A percentile compares a stretch with the other conserved stretches of the same genome.
Conservation (phyloP, 1,284 basidiomycete genomes). For the Ustilago esculenta region DNA sequence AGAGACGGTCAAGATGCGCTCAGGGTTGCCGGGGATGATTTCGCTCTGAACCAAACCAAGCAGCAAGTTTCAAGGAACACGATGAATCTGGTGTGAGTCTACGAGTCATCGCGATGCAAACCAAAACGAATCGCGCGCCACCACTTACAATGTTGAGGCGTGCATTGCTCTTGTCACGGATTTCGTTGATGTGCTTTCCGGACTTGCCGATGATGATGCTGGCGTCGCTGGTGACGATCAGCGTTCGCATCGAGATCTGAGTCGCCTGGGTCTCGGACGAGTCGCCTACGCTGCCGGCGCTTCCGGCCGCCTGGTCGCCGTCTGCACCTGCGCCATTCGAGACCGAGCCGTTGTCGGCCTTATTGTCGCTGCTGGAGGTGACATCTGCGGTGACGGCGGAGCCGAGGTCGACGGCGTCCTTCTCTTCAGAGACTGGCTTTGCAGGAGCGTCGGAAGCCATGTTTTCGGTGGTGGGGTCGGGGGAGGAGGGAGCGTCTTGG, state of each 20-base stretch:
- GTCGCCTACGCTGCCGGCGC: slow-evolving; percentile 39
- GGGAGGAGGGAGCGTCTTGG: slow-evolving; percentile 9
- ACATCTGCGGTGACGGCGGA: slow-evolving; percentile 32
- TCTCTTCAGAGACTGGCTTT: slow-evolving; percentile 39
- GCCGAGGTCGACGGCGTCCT: slow-evolving; percentile 54
- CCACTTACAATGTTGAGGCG: slow-evolving; percentile 69
- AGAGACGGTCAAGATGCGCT: slow-evolving; percentile 95
- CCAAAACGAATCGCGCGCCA: too few species aligned
- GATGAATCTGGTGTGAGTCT: background rate
- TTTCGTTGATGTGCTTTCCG: slow-evolving; percentile 97
- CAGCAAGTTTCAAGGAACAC: background rate
- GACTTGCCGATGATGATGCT: slow-evolving; percentile 98
- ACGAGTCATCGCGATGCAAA: too few species aligned
- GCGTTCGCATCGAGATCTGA: slow-evolving; percentile 66
- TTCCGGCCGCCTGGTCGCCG: slow-evolving; percentile 28
- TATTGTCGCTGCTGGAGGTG: slow-evolving; percentile 34
- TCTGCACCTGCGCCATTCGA: slow-evolving; percentile 37
- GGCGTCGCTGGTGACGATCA: slow-evolving; percentile 99
- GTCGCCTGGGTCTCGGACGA: slow-evolving; percentile 43
- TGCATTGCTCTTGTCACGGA: slow-evolving; percentile 95
- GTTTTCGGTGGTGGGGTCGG: slow-evolving; percentile 12
- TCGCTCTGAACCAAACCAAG: slow-evolving; percentile 48
- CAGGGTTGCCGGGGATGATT: slow-evolving; percentile 80
- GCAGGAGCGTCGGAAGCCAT: slow-evolving; percentile 43
- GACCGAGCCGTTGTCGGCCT: slow-evolving; percentile 28